Percentiles rank a stretch among this genome's conserved stretches.
These are phyloP conservation scores for Solanum peruvianum DNA, from an alignment of 257 asterid species.

Conservation along the genomic window DNA sequence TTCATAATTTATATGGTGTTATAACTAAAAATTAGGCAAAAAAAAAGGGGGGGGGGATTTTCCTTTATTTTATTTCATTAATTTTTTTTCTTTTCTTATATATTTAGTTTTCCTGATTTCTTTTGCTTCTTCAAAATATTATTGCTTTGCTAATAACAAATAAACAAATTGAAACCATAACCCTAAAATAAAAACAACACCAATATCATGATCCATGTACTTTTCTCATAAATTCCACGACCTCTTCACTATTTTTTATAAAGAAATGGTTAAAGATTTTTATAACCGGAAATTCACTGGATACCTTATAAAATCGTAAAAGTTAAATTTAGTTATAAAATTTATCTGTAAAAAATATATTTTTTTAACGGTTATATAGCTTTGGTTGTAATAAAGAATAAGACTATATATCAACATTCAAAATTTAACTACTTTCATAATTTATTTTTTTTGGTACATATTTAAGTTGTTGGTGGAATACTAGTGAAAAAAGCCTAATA, in stretches of 20 bases:
- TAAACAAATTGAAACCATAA: no score
- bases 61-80: neutral
- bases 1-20: neutral
- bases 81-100: neutral
- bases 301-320: neutral
- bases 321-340: no score
- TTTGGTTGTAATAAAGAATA: neutral
- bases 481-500: conserved; percentile 4
- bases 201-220: neutral
- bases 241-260: neutral
- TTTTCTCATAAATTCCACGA: neutral
- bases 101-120: neutral
- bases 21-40: neutral
- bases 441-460: neutral
- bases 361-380: neutral
- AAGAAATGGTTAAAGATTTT: no score
- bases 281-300: no score
- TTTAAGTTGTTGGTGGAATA: neutral
- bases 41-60: neutral
- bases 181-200: neutral
- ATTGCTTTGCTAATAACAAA: no score
- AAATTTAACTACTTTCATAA: neutral
- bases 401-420: neutral
- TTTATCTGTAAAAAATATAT: no score
- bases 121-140: no score